Base-by-base conservation (phyloP, 768 basidiomycete genomes). In the Gymnopilus junonius region DNA sequence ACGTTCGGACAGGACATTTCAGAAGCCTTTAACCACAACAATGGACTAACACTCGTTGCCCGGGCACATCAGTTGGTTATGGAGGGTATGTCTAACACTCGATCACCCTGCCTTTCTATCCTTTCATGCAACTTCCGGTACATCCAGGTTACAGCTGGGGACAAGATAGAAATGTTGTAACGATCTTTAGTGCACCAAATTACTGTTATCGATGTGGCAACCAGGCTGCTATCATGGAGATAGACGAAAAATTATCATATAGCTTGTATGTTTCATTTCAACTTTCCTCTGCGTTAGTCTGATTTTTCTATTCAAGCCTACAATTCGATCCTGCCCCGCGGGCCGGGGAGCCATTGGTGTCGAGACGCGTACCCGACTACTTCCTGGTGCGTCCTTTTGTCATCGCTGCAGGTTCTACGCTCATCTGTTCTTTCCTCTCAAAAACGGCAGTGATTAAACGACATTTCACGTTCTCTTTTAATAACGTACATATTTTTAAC, bases 191-290 rank as follows among this genome's bases (percentile, higher is more conserved):
- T 67, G 97, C 97, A 68, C 97, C 97, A 43, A 99, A 99, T 80
- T 99, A 98, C 79, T 99, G 97, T 80, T 99, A 99, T 83, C 86
- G 97, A 75, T 99, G 97, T 75, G 97, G 97, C 58, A 99, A 99
- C 77, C 97, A 99, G 74, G 97, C 97, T 59, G 97, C 97, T 54
- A 99, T 99, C 76, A 97, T 99, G 90, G 97, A 99, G 78, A 97
- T 99, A 77, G 97, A 99, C 79, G 93, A 95, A 88, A 95, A 95
- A 85, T 83, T 94, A 88, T 93, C 92, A 58, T 94, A 94, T 78
- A 93, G 90, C 80, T 94, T 94, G 92, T 93, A 70, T 55, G 91
- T 85, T n/a, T 51, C 23, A 11, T 25, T 65, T 58, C 55, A 31
- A 45, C 35, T 5, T 58, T 12, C 35, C 32, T 43, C 5, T 35